Evolutionary conservation across 331 rosid species (phyloP).

Genomic region (Saraca asoca): DNA sequence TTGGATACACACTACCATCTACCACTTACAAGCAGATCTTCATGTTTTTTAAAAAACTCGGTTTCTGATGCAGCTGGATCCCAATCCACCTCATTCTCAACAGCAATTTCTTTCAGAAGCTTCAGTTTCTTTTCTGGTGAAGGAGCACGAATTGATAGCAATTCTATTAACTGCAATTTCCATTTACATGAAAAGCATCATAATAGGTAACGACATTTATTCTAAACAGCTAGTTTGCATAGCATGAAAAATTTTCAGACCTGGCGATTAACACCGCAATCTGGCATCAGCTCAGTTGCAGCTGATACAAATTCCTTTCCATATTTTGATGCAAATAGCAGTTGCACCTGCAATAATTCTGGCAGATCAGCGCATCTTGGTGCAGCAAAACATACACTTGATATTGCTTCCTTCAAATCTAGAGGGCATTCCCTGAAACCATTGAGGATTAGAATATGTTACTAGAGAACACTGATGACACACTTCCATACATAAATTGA

Average conservation of each 20-base stretch:
- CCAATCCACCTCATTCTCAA: slow-evolving; percentile 93
- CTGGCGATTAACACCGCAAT: slow-evolving; percentile 98
- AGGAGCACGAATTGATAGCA: slow-evolving; percentile 92
- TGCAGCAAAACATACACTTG: slow-evolving; percentile 95
- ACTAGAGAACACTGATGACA: slow-evolving; percentile 5
- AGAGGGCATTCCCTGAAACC: slow-evolving; percentile 83
- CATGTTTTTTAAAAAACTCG: slow-evolving; percentile 73
- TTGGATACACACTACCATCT: neutral
- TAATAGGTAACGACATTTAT: slow-evolving; percentile 7
- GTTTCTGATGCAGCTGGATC: slow-evolving; percentile 89
- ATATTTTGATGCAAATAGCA: slow-evolving; percentile 73
- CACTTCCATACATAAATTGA: neutral
- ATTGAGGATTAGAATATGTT: slow-evolving; percentile 23
- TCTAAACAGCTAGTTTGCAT: neutral
- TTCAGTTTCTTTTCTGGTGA: slow-evolving; percentile 81
- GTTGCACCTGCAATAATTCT: slow-evolving; percentile 91
- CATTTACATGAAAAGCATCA: slow-evolving; percentile 35
- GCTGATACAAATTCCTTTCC: slow-evolving; percentile 91
- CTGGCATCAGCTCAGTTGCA: slow-evolving; percentile 91
- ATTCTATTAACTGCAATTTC: slow-evolving; percentile 73
- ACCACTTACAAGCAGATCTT: slow-evolving; percentile 77
- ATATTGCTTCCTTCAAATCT: slow-evolving; percentile 97
- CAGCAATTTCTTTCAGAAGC: slow-evolving; percentile 95
- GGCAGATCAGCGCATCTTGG: slow-evolving; percentile 97
- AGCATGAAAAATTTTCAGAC: slow-evolving; percentile 45